Evolutionary conservation across 2,329 filamentous ascomycete species (phyloP), one percentile per base, ranked within the genome.

Genomic region (Cladosporium oxysporum): DNA sequence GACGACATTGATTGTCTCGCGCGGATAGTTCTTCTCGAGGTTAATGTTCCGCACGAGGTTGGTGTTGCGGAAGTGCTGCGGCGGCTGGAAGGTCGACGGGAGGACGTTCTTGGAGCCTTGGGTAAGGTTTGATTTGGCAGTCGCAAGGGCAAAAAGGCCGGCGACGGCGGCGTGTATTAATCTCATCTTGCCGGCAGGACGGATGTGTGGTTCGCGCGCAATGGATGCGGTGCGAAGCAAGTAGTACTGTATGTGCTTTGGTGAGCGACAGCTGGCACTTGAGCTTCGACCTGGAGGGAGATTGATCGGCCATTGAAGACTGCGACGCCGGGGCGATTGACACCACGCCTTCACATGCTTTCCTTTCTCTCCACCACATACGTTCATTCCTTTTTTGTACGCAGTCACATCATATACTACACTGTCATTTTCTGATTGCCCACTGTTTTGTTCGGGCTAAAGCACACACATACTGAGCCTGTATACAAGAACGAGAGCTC

Each of bases 41-140:
- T 96, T 97, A 76, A 96, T 90, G 70, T 91, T 89, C 74, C 95
- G 91, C 61, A 98, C 90, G 33, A 98, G 81, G 78, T 99, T 98
- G 79, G 85, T 86, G 80, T 99, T 97, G 82, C 93, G 92, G 83
- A 97, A 99, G 71, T 93, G 91, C 77, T 92, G 91, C 16, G 93
- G 90, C 63, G 94, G 93, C 79, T 87, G 90, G 83, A 97, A 97
- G 68, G 76, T 77, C 70, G 75, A 76, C 29, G 81, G 76, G 44
- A 83, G 79, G 74, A 84, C 79, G 72, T 81, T 79, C 70, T 76
- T 80, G 47, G 79, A 83, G 57, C 76, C 84, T 71, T 86, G 79
- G 64, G 83, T 84, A 73, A 85, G 78, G 77, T 87, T 87, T 69
- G 87, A 85, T 66, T 85, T 83, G 71, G 84, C 81, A 67, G 84